A percentile compares a stretch with the other conserved stretches of the same genome.
These are phyloP conservation scores for Albifimbria verrucaria DNA, from an alignment of 2,329 filamentous ascomycete species.

Conservation along the genomic window DNA sequence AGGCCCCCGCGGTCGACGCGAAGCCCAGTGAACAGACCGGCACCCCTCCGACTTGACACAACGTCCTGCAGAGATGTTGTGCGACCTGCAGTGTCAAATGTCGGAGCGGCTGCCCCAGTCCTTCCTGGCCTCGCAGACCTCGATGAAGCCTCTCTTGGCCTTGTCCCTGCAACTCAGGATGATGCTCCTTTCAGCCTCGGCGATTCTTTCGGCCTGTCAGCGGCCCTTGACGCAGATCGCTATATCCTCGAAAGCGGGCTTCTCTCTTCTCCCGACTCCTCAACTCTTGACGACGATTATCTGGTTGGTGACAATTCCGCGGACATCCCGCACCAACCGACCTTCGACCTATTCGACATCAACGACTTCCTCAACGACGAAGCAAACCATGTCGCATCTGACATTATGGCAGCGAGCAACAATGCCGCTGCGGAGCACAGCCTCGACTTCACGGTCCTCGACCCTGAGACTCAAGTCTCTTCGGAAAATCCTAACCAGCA, in stretches of 20 bases:
- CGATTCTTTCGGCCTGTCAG: constrained; percentile 66
- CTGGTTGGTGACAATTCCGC: constrained; percentile 57
- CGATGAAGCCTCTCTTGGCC: constrained; percentile 33
- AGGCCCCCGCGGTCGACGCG: constrained; percentile 13
- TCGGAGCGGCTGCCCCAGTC: constrained; percentile 62
- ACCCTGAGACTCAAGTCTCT: constrained; percentile 60
- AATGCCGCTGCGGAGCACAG: constrained; percentile 51
- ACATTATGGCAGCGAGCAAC: constrained; percentile 46
- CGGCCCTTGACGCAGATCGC: constrained; percentile 69
- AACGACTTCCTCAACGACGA: constrained; percentile 55
- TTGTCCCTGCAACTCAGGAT: constrained; percentile 54
- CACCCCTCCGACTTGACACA: constrained; percentile 88
- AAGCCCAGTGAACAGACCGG: constrained; percentile 20
- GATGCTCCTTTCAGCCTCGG: constrained; percentile 65
- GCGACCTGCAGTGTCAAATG: constrained; percentile 99
- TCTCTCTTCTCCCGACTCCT: constrained; percentile 68
- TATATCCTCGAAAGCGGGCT: constrained; percentile 73
- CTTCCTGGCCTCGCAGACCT: constrained; percentile 41
- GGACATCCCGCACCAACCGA: constrained; percentile 37
- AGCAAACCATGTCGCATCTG: constrained; percentile 39
- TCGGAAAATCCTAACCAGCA: constrained; percentile 67
- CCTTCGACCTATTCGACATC: constrained; percentile 48
- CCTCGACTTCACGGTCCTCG: constrained; percentile 49
- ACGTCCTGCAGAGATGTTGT: constrained; percentile 99
- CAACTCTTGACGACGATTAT: constrained; percentile 66